These are phyloP conservation scores for Vigna mungo DNA, from an alignment of 306 rosid genomes.

Conservation along the genomic window DNA sequence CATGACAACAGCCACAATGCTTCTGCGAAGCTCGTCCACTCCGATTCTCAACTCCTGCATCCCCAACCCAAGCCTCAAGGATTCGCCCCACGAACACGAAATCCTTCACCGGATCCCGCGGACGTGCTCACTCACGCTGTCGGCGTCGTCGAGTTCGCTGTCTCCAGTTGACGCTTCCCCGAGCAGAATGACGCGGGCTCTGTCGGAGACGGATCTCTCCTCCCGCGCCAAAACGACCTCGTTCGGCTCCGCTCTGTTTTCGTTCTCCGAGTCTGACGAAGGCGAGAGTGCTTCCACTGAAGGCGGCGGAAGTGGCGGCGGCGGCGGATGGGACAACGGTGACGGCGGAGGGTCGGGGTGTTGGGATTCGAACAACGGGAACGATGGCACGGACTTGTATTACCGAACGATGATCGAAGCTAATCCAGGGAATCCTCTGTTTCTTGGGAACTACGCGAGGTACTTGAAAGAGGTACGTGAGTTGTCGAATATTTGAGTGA, in stretches of 20 bases:
- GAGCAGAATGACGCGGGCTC: conserved; percentile 51
- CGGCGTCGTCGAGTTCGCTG: conserved; percentile 42
- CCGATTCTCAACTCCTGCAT: conserved; percentile 59
- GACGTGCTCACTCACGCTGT: conserved; percentile 50
- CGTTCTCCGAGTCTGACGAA: conserved; percentile 53
- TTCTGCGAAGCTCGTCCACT: conserved; percentile 65
- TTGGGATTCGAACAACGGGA: conserved; percentile 65
- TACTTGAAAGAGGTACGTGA: conserved; percentile 76
- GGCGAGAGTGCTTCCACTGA: conserved; percentile 37
- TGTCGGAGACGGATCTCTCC: conserved; percentile 63
- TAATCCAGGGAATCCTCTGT: conserved; percentile 75
- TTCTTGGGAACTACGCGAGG: conserved; percentile 80
- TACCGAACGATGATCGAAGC: conserved; percentile 74
- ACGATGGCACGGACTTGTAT: conserved; percentile 58
- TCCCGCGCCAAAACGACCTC: conserved; percentile 54
- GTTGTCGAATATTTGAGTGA: neutral
- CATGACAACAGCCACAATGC: conserved; percentile 44
- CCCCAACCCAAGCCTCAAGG: conserved; percentile 32
- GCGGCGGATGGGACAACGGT: conserved; percentile 60
- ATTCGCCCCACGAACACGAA: conserved; percentile 55
- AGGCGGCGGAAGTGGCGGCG: conserved; percentile 31
- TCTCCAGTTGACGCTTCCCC: conserved; percentile 42
- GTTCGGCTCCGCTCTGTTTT: conserved; percentile 51
- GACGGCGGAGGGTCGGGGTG: conserved; percentile 59
- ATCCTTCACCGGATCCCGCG: conserved; percentile 46